Conservation (phyloP, 805 yeast genomes). For the Candida montana region DNA sequence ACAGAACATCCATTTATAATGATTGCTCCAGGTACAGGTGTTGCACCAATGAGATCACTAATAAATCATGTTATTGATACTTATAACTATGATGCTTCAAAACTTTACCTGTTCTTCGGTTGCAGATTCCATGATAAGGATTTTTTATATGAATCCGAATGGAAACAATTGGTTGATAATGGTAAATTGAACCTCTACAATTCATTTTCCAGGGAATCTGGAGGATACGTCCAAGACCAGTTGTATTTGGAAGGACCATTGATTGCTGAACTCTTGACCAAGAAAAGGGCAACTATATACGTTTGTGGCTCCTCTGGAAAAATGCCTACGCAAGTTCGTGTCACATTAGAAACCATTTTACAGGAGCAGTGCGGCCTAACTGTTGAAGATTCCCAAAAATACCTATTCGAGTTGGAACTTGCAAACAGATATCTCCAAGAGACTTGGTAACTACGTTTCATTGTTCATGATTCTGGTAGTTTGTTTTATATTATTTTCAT, state of each 20-base stretch:
- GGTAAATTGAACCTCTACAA: constrained; percentile 37
- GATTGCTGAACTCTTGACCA: constrained; percentile 48
- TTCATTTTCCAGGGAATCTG: constrained; percentile 47
- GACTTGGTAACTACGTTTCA: too few species aligned
- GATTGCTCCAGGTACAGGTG: constrained; percentile 93
- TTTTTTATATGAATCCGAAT: constrained; percentile 53
- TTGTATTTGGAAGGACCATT: constrained; percentile 45
- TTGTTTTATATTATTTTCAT: too few species aligned
- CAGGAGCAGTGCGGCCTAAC: constrained; percentile 38
- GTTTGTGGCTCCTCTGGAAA: constrained; percentile 92
- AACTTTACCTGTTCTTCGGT: constrained; percentile 64
- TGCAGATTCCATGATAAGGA: constrained; percentile 64
- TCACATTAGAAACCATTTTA: constrained; percentile 67
- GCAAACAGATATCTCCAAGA: constrained; percentile 73
- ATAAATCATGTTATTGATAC: constrained; percentile 36
- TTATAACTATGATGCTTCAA: constrained; percentile 19
- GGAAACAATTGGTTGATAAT: constrained; percentile 35
- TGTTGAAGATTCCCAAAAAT: constrained; percentile 44
- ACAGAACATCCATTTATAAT: constrained; percentile 50
- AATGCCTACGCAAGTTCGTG: constrained; percentile 86
- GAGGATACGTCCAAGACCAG: constrained; percentile 75
- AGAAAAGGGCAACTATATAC: constrained; percentile 57
- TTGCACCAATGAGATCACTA: constrained; percentile 85
- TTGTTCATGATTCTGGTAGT: too few species aligned
- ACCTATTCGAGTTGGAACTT: constrained; percentile 55